These are phyloP conservation scores for Microglena sp. DNA, from an alignment of 139 green algal species.

Conservation along the genomic window DNA sequence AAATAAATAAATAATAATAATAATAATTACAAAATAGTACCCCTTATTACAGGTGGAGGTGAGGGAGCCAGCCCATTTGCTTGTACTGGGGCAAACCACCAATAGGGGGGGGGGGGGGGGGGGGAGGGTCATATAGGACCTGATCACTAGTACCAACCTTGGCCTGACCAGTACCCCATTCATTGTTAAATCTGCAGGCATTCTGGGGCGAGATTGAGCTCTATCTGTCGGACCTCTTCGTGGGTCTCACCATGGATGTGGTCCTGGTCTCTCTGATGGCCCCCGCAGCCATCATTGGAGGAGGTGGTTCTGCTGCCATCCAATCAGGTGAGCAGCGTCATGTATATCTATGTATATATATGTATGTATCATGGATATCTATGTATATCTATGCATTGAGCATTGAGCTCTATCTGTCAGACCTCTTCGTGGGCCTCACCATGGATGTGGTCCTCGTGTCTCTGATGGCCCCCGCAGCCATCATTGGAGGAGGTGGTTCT, in stretches of 20 bases:
- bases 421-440: conserved; percentile 74
- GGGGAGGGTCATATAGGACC: too few species aligned
- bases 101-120: too few species aligned
- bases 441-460: conserved; percentile 86
- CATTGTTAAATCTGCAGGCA: too few species aligned
- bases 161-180: too few species aligned
- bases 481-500: conserved; percentile 39
- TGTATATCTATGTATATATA: neutral
- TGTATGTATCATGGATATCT: neutral
- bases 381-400: too few species aligned
- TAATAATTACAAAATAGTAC: too few species aligned
- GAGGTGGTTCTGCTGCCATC: conserved; percentile 16
- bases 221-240: conserved; percentile 87
- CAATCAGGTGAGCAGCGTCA: conserved; percentile 11
- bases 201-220: conserved; percentile 98
- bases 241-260: conserved; percentile 76
- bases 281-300: conserved; percentile 62
- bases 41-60: too few species aligned
- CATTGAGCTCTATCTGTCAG: conserved; percentile 95
- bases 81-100: too few species aligned
- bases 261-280: conserved; percentile 85
- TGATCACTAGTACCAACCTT: too few species aligned
- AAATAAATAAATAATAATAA: too few species aligned
- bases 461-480: conserved; percentile 75
- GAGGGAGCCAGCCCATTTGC: too few species aligned